Percentiles rank a stretch among this genome's conserved stretches.
Evolutionary conservation across 371 early-diverging fungal species (phyloP).

Genomic region (Ordospora colligata): DNA sequence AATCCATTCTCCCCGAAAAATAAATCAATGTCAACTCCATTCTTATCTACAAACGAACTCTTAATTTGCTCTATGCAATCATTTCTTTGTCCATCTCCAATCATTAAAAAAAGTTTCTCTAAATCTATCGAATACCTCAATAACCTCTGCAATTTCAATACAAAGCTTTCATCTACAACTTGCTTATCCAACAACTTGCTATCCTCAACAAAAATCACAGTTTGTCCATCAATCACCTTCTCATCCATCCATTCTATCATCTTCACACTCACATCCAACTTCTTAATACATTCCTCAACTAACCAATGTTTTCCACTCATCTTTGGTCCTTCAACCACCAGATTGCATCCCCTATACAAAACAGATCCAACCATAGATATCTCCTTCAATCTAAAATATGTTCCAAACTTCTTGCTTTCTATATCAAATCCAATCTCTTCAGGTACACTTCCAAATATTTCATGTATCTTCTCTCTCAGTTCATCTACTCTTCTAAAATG

Average conservation of each 20-base stretch:
- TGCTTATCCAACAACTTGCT: background rate
- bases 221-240: background rate
- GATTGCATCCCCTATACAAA: background rate
- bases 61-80: background rate
- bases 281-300: background rate
- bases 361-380: background rate
- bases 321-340: constrained; percentile 20
- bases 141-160: background rate
- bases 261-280: background rate
- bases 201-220: background rate
- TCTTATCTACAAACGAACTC: background rate
- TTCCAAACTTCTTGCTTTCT: background rate
- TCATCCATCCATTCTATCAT: background rate
- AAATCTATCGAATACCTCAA: background rate
- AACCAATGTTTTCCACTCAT: constrained; percentile 22
- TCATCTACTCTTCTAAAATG: background rate
- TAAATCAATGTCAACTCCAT: background rate
- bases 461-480: background rate
- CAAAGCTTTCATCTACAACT: background rate
- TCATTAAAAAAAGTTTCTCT: background rate
- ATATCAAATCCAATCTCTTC: constrained; percentile 1
- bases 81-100: background rate
- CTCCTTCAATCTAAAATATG: background rate
- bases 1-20: background rate
- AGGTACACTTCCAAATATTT: background rate